Conservation (phyloP, 805 yeast genomes). For the Lipomyces sp. region DNA sequence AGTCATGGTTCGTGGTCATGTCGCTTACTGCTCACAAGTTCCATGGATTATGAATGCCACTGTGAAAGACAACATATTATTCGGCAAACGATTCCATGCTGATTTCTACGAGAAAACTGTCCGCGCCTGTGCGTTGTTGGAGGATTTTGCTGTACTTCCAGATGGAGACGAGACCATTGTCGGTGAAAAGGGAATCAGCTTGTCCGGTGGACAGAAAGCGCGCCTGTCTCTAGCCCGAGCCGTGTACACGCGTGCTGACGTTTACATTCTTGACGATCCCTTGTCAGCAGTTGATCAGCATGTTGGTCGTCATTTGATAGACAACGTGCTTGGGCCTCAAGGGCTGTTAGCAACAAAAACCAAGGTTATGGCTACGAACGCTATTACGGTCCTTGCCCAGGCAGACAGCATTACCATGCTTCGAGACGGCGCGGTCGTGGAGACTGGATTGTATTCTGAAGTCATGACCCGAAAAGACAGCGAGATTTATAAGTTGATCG, state of each 20-base stretch:
- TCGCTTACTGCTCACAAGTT: conserved; percentile 88
- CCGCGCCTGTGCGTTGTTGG: conserved; percentile 84
- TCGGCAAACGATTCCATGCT: conserved; percentile 82
- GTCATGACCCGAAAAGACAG: conserved; percentile 32
- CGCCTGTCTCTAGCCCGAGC: conserved; percentile 93
- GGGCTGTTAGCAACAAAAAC: conserved; percentile 79
- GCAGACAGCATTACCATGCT: conserved; percentile 75
- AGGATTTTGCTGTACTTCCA: conserved; percentile 77
- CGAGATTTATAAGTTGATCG: conserved; percentile 32
- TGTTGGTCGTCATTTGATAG: conserved; percentile 83
- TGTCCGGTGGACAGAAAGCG: conserved; percentile 98
- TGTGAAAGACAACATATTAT: conserved; percentile 84
- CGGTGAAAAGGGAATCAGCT: conserved; percentile 95
- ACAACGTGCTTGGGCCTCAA: conserved; percentile 76
- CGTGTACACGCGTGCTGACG: conserved; percentile 90
- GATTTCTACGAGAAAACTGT: conserved; percentile 79
- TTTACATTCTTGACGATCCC: conserved; percentile 88
- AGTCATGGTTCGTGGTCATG: conserved; percentile 70
- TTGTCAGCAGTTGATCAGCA: conserved; percentile 97
- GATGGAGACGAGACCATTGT: conserved; percentile 91
- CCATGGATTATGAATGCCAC: conserved; percentile 98
- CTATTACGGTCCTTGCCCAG: conserved; percentile 75
- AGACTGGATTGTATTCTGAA: conserved; percentile 43
- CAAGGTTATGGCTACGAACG: conserved; percentile 82
- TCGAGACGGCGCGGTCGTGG: conserved; percentile 52